A percentile compares a stretch with the other conserved stretches of the same genome.
phyloP scores from a whole-genome alignment of 345 rosid genomes.

The Fremontodendron californicum region DNA sequence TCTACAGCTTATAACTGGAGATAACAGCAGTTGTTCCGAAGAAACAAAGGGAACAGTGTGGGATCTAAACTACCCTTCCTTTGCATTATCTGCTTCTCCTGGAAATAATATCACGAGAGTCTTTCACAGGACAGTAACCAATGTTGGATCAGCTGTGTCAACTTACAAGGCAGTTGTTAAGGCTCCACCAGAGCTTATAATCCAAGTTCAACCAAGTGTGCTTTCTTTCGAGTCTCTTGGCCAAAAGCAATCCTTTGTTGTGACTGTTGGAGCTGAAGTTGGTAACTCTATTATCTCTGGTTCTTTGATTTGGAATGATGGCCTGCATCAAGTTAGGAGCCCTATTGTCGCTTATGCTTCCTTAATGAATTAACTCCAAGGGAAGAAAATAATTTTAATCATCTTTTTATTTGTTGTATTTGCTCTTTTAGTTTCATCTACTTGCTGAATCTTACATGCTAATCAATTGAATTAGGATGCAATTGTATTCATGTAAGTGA shows the following conservation, averaged over 20 bases:
- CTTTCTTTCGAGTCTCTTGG: constrained; percentile 27
- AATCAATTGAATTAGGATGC: neutral
- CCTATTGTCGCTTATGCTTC: constrained; percentile 28
- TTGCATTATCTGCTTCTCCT: constrained; percentile 15
- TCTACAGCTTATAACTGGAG: constrained; percentile 23
- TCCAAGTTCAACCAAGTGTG: constrained; percentile 25
- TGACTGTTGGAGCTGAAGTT: constrained; percentile 20
- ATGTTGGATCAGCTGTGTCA: constrained; percentile 33
- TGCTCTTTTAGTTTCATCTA: neutral
- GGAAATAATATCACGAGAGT: neutral
- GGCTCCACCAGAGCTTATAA: constrained; percentile 18
- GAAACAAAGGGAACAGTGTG: constrained; percentile 14
- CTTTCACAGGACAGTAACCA: constrained; percentile 34
- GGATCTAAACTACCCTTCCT: constrained; percentile 46
- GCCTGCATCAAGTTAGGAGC: constrained; percentile 35
- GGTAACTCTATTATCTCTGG: constrained; percentile 18
- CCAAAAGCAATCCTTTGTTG: constrained; percentile 22
- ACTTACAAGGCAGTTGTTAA: constrained; percentile 21
- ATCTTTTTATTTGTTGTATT: neutral
- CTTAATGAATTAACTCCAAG: neutral
- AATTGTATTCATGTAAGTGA: neutral
- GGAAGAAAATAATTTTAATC: neutral
- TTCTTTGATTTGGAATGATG: constrained; percentile 40
- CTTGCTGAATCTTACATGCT: neutral
- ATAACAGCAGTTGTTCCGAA: constrained; percentile 17